A percentile compares a stretch with the other conserved stretches of the same genome.
Evolutionary conservation across 2,329 filamentous ascomycete genomes (phyloP).

Genomic region (Chaetomiaceae sp.): DNA sequence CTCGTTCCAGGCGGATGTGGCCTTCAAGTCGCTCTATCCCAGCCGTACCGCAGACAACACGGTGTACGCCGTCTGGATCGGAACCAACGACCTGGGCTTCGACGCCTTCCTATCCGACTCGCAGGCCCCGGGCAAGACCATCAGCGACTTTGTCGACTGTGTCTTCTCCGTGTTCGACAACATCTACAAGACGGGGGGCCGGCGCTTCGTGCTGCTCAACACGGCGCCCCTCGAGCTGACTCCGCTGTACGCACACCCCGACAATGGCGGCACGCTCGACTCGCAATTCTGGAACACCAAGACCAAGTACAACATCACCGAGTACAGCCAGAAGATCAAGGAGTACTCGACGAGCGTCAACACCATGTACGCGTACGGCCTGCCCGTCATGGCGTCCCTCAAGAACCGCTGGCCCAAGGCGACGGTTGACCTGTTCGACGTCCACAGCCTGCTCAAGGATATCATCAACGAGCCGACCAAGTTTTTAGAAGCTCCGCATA

Average conservation of each 20-base stretch:
- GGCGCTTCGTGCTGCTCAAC: slow-evolving; percentile 71
- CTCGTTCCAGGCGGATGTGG: slow-evolving; percentile 49
- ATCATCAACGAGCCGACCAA: slow-evolving; percentile 56
- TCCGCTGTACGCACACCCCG: slow-evolving; percentile 58
- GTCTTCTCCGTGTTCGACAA: slow-evolving; percentile 59
- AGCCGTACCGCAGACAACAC: slow-evolving; percentile 53
- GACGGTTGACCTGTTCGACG: slow-evolving; percentile 62
- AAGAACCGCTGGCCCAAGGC: slow-evolving; percentile 52
- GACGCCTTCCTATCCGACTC: slow-evolving; percentile 62
- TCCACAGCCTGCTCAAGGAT: slow-evolving; percentile 60
- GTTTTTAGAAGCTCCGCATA: slow-evolving; percentile 61
- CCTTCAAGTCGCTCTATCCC: slow-evolving; percentile 40
- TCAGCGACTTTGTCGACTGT: slow-evolving; percentile 64
- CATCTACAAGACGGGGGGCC: slow-evolving; percentile 61
- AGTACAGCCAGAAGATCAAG: slow-evolving; percentile 44
- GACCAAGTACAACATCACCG: slow-evolving; percentile 43
- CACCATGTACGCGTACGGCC: slow-evolving; percentile 46
- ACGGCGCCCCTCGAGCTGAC: slow-evolving; percentile 61
- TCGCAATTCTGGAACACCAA: slow-evolving; percentile 46
- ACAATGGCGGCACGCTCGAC: slow-evolving; percentile 39
- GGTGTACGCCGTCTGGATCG: slow-evolving; percentile 74
- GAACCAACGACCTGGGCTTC: slow-evolving; percentile 72
- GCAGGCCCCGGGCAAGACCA: slow-evolving; percentile 54
- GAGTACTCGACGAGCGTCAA: slow-evolving; percentile 50
- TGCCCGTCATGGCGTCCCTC: slow-evolving; percentile 42